Percentiles rank a stretch among this genome's conserved stretches.
Conservation (phyloP, 345 rosid genomes). For the Citrus reticulata region DNA sequence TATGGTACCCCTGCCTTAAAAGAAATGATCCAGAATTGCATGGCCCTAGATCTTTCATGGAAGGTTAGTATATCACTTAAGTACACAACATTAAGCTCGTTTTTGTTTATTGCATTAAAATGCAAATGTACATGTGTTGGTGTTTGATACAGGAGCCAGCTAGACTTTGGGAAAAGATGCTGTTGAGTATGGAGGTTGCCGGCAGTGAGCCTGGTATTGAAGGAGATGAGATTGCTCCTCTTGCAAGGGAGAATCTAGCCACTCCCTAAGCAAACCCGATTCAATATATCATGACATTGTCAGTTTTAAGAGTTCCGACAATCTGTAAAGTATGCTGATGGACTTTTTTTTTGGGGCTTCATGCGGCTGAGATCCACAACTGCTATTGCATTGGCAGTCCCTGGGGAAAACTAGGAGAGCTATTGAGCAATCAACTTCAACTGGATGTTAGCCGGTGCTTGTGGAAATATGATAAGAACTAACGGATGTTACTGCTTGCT, state of each 20-base stretch:
- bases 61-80: conserved; percentile 50
- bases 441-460: not conserved
- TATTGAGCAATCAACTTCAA: not conserved
- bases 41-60: conserved; percentile 95
- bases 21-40: conserved; percentile 84
- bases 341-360: not conserved
- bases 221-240: conserved; percentile 88
- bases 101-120: not conserved
- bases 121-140: not conserved
- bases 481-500: not conserved
- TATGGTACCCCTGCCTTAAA: conserved; percentile 54
- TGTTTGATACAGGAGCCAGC: conserved; percentile 73
- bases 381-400: not conserved
- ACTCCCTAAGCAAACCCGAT: conserved; percentile 39
- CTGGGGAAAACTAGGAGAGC: not conserved
- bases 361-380: not conserved
- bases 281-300: not conserved
- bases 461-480: not conserved
- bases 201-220: conserved; percentile 61
- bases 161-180: conserved; percentile 62
- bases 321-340: not conserved
- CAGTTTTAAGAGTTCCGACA: not conserved
- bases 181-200: conserved; percentile 53
- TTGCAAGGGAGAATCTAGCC: conserved; percentile 77
- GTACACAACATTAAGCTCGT: not conserved